Evolutionary conservation across 2,329 filamentous ascomycete species (phyloP).

Genomic region (Delphinella strobiligena): DNA sequence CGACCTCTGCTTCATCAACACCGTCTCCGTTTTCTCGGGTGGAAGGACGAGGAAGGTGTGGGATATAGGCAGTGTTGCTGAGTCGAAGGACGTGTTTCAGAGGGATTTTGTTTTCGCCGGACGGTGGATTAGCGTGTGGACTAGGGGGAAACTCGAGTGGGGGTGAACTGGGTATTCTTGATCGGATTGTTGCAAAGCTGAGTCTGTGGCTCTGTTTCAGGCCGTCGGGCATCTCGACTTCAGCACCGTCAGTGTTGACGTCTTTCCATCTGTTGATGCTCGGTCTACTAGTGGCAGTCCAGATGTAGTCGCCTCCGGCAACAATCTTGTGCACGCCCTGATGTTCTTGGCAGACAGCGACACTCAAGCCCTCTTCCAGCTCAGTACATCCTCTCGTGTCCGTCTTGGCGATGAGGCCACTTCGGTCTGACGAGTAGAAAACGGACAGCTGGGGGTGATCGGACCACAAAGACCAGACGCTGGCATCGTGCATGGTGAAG

Average conservation of each 20-base stretch:
- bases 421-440: slow-evolving; percentile 91
- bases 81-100: slow-evolving; percentile 67
- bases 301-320: slow-evolving; percentile 61
- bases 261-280: slow-evolving; percentile 89
- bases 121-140: background rate
- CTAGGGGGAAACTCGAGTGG: background rate
- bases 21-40: no score
- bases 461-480: slow-evolving; percentile 91
- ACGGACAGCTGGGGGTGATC: slow-evolving; percentile 73
- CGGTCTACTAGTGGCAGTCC: slow-evolving; percentile 81
- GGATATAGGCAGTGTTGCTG: slow-evolving; percentile 73
- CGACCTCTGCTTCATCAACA: slow-evolving; percentile 15
- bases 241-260: slow-evolving; percentile 62
- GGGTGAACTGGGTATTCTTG: slow-evolving; percentile 27
- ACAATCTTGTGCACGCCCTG: slow-evolving; percentile 60
- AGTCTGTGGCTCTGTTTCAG: slow-evolving; percentile 40
- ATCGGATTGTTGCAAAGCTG: slow-evolving; percentile 33
- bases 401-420: slow-evolving; percentile 89
- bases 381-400: slow-evolving; percentile 67
- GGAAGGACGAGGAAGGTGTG: slow-evolving; percentile 46
- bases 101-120: slow-evolving; percentile 48
- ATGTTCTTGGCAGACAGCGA: slow-evolving; percentile 87
- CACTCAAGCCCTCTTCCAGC: slow-evolving; percentile 76
- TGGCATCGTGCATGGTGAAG: slow-evolving; percentile 97
- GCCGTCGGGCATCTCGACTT: slow-evolving; percentile 46